Evolutionary conservation across 169 alveolate species (phyloP), one percentile per base, ranked within the genome.

Genomic region (Babesia gibsoni): DNA sequence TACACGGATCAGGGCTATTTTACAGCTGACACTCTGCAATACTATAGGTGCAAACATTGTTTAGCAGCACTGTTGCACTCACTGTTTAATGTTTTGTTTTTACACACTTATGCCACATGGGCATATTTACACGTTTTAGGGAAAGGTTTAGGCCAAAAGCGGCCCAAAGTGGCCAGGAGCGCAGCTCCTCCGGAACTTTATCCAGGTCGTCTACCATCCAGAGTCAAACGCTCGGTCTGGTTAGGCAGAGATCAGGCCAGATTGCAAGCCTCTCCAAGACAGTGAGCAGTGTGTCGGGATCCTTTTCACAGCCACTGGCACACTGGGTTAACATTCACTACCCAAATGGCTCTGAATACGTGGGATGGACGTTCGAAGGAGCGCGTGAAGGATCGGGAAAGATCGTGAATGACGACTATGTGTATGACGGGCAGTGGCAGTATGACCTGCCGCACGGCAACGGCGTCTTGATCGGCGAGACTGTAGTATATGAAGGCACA

Each of bases 391-490:
- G 72, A 14, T 48, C 72, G 7, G 72, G 72, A 0, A 61, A 61
- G 58, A 61, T 61, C 43, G 52, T 45, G 12, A 61, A 61, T 6
- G 72, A 48, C 46, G 59, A 61, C 2, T 1, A 32, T 10, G 59
- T 45, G 20, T 61, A 61, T 39, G 72, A 61, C 1, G 72, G 72
- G 16, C 72, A 61, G 72, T 61, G 72, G 72, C 72, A 61, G 52
- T 20, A 35, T 27, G 72, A 61, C 48, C 57, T 61, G 32, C 72
- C 72, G 5, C 72, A 61, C 45, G 72, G 72, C 3, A 43, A 45
- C 58, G 72, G 72, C 49, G 39, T 61, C 1, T 61, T 41, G 16
- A 27, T 50, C 58, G 59, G 72, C 25, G 72, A 61, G 18, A 58
- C 48, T 5, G 23, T 27, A 8, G 35, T 61, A 23, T 61, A 61